Conservation (phyloP, 2,329 filamentous ascomycete species). For the Geosmithia morbida region DNA sequence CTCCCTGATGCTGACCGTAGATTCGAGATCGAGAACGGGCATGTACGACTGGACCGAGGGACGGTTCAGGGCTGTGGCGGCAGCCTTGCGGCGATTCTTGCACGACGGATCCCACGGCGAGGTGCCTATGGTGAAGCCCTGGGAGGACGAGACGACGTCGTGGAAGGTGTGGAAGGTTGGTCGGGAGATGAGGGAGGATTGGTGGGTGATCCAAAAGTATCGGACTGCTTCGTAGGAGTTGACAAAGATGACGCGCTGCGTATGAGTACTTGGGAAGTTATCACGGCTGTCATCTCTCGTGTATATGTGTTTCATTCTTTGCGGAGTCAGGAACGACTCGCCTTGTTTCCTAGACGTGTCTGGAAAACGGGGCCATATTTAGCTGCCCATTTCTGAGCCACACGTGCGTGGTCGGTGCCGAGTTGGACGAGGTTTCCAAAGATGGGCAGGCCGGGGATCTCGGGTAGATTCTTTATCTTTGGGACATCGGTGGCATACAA, state of each 20-base stretch:
- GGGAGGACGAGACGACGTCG: conserved; percentile 58
- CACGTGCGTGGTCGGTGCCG: conserved; percentile 39
- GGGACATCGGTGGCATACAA: conserved; percentile 37
- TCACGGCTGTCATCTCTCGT: conserved; percentile 25
- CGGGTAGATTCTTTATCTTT: conserved; percentile 46
- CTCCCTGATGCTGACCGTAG: conserved; percentile 56
- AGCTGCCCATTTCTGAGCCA: conserved; percentile 40
- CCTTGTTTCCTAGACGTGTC: conserved; percentile 52
- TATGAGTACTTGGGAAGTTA: background rate
- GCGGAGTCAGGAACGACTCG: conserved; percentile 16
- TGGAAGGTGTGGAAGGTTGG: conserved; percentile 73
- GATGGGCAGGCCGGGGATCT: conserved; percentile 45
- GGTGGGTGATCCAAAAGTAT: conserved; percentile 53
- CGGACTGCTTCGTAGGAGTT: conserved; percentile 65
- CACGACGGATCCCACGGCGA: conserved; percentile 74
- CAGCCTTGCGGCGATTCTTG: conserved; percentile 62
- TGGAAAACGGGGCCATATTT: conserved; percentile 53
- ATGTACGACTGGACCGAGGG: conserved; percentile 66
- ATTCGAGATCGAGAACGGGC: conserved; percentile 69
- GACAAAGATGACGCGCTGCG: conserved; percentile 56
- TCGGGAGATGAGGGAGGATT: conserved; percentile 62
- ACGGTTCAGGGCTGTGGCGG: conserved; percentile 63
- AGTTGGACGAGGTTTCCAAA: conserved; percentile 51
- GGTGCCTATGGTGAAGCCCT: conserved; percentile 71
- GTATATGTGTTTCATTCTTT: conserved; percentile 3